These are phyloP conservation scores for Circinella umbellata DNA, from an alignment of 371 early-diverging fungal species.

Conservation along the genomic window DNA sequence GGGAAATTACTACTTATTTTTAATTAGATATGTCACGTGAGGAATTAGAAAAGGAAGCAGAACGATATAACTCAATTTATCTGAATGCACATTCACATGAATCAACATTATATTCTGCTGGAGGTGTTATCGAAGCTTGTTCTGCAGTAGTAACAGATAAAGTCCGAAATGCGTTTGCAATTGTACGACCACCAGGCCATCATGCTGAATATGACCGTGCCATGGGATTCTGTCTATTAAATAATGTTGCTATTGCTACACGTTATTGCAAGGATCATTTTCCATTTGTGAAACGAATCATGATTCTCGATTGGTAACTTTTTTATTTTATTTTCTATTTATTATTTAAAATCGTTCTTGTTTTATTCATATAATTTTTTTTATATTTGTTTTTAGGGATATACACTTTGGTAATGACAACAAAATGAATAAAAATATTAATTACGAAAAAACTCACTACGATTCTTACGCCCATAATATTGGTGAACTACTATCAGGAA, in stretches of 20 bases:
- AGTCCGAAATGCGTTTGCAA: slow-evolving; percentile 82
- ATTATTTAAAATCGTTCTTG: background rate
- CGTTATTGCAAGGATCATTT: slow-evolving; percentile 48
- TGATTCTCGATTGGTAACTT: slow-evolving; percentile 88
- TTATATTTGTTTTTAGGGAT: slow-evolving; percentile 71
- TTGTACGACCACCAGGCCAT: slow-evolving; percentile 91
- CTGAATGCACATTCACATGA: slow-evolving; percentile 67
- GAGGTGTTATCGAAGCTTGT: slow-evolving; percentile 77
- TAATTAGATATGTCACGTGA: slow-evolving; percentile 7
- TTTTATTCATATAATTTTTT: background rate
- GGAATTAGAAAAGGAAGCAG: slow-evolving; percentile 21
- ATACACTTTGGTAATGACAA: slow-evolving; percentile 79
- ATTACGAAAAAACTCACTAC: background rate
- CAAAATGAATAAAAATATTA: background rate
- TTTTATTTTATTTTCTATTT: background rate
- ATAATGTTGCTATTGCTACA: slow-evolving; percentile 88
- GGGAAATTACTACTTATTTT: background rate
- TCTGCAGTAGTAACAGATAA: slow-evolving; percentile 66
- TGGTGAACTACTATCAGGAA: slow-evolving; percentile 50
- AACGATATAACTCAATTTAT: slow-evolving; percentile 71
- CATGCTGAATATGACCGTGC: slow-evolving; percentile 79
- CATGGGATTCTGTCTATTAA: slow-evolving; percentile 89
- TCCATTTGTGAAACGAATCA: slow-evolving; percentile 52
- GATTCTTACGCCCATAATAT: background rate
- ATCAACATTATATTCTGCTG: slow-evolving; percentile 71